Conservation (phyloP, 345 rosid species). For the Citrus maxima region DNA sequence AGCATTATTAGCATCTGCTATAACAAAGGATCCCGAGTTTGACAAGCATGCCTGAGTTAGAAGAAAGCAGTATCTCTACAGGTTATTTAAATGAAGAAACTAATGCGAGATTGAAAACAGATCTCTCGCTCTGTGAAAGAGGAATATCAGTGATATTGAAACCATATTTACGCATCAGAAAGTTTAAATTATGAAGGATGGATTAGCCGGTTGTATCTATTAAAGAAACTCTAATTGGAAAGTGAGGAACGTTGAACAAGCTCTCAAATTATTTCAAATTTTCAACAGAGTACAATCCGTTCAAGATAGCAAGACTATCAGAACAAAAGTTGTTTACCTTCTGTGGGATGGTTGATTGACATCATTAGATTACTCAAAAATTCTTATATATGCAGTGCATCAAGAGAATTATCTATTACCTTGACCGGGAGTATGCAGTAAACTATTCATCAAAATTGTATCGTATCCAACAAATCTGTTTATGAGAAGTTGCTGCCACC, state of each 20-base stretch:
- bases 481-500: conserved; percentile 99
- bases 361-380: neutral
- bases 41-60: neutral
- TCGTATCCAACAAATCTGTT: conserved; percentile 98
- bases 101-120: neutral
- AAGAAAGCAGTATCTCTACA: neutral
- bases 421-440: conserved; percentile 83
- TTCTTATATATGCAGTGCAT: conserved; percentile 1
- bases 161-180: neutral
- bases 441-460: conserved; percentile 96
- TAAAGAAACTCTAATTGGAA: neutral
- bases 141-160: neutral
- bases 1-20: neutral
- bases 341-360: neutral
- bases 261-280: neutral
- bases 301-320: neutral
- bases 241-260: neutral
- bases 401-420: conserved; percentile 42
- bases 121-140: neutral
- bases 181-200: neutral
- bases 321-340: neutral
- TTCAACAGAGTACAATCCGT: neutral
- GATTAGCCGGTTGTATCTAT: neutral
- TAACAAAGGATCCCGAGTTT: neutral
- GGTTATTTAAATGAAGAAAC: neutral